phyloP scores from a whole-genome alignment of 2,329 filamentous ascomycete genomes.

The Xylaria sp. region DNA sequence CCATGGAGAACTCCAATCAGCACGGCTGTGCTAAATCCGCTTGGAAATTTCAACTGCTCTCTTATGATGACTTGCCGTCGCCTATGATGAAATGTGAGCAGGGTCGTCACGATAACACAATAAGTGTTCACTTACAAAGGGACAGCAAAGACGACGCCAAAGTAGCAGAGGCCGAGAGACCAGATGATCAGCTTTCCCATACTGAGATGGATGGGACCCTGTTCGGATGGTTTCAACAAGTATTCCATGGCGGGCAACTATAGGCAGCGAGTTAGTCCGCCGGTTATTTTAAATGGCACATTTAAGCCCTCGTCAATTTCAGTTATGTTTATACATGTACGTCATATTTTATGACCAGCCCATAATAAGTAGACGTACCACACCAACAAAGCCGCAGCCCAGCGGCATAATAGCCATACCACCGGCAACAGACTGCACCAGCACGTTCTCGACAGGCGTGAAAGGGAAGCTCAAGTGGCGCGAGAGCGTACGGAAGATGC shows the following conservation, averaged over 20 bases:
- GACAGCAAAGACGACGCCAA: slow-evolving; percentile 96
- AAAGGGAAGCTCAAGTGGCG: slow-evolving; percentile 82
- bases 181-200: slow-evolving; percentile 85
- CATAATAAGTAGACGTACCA: slow-evolving; percentile 57
- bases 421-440: slow-evolving; percentile 95
- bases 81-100: slow-evolving; percentile 47
- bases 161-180: slow-evolving; percentile 93
- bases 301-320: background rate
- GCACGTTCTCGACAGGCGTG: slow-evolving; percentile 93
- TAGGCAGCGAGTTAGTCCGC: slow-evolving; percentile 18
- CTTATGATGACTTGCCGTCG: slow-evolving; percentile 91
- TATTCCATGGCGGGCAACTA: slow-evolving; percentile 90
- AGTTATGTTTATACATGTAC: background rate
- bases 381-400: slow-evolving; percentile 93
- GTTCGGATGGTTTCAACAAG: slow-evolving; percentile 79
- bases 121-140: slow-evolving; percentile 66
- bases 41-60: slow-evolving; percentile 93
- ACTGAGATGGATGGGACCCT: slow-evolving; percentile 77
- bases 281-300: background rate
- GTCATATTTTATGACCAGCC: background rate
- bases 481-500: slow-evolving; percentile 84
- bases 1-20: slow-evolving; percentile 93
- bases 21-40: slow-evolving; percentile 92
- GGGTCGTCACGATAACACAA: background rate
- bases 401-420: slow-evolving; percentile 97